phyloP scores from a whole-genome alignment of 179 eudicot species.

The Corrigiola litoralis region DNA sequence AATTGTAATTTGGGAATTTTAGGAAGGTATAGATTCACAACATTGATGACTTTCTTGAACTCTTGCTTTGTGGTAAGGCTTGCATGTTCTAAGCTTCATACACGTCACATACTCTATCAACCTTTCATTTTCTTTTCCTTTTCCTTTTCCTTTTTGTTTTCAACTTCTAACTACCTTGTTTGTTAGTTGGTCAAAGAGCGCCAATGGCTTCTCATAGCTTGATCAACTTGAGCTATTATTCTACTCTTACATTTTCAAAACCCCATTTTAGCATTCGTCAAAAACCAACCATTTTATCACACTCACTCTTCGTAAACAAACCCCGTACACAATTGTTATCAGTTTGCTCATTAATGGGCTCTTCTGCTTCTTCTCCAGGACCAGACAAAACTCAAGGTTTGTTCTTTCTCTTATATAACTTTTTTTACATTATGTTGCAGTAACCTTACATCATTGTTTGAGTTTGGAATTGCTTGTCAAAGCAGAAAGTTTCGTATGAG shows the following conservation, averaged over 20 bases:
- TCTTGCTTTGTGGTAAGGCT: too few relatives aligned
- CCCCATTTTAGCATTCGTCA: slow-evolving; percentile 22
- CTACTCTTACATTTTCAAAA: slow-evolving; percentile 19
- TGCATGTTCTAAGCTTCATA: too few relatives aligned
- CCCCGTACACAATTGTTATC: slow-evolving; percentile 19
- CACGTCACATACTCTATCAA: too few relatives aligned
- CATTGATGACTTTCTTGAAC: too few relatives aligned
- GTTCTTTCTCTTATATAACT: neutral
- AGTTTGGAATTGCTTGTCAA: too few relatives aligned
- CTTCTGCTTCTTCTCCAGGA: slow-evolving; percentile 67
- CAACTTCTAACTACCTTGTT: too few relatives aligned
- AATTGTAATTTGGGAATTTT: too few relatives aligned
- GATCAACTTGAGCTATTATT: slow-evolving; percentile 19
- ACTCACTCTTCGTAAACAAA: neutral
- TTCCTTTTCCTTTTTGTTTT: too few relatives aligned
- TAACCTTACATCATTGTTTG: neutral
- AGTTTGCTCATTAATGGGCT: slow-evolving; percentile 66
- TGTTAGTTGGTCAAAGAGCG: too few relatives aligned
- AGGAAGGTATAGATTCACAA: too few relatives aligned
- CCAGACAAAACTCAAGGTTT: slow-evolving; percentile 61
- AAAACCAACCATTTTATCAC: slow-evolving; percentile 12
- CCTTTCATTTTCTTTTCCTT: too few relatives aligned
- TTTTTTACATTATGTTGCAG: neutral
- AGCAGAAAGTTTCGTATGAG: too few relatives aligned
- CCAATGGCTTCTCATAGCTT: slow-evolving; percentile 40